A percentile compares a stretch with the other conserved stretches of the same genome.
phyloP scores from a whole-genome alignment of 1,284 basidiomycete species.

The Trametes pubescens region DNA sequence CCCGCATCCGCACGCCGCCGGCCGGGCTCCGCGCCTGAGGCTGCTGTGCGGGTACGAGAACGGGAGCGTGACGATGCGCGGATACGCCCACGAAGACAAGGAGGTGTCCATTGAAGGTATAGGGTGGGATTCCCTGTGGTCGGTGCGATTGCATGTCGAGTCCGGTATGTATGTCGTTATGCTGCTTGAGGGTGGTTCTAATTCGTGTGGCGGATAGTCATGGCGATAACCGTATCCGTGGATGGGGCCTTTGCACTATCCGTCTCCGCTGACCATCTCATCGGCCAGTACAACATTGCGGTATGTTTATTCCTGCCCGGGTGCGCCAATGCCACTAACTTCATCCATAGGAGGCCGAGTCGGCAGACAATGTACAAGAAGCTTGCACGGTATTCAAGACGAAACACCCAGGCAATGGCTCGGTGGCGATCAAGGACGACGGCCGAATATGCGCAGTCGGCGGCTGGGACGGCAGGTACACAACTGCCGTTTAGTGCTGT shows the following conservation, averaged over 20 bases:
- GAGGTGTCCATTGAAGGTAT: conserved; percentile 70
- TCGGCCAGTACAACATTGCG: conserved; percentile 72
- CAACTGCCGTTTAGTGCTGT: conserved; percentile 7
- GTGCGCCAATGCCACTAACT: background rate
- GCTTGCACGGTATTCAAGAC: conserved; percentile 57
- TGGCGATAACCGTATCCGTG: conserved; percentile 82
- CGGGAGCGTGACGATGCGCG: conserved; percentile 75
- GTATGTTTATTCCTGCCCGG: conserved; percentile 47
- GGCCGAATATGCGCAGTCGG: conserved; percentile 83
- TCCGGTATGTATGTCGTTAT: conserved; percentile 60
- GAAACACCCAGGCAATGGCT: conserved; percentile 82
- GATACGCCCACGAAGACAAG: conserved; percentile 50
- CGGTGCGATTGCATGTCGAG: conserved; percentile 76
- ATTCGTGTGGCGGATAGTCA: conserved; percentile 59
- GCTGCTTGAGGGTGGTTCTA: background rate
- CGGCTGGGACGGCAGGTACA: conserved; percentile 90
- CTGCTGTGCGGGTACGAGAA: conserved; percentile 84
- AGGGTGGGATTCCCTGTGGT: conserved; percentile 81
- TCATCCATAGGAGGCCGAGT: conserved; percentile 23
- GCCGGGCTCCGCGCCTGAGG: conserved; percentile 53
- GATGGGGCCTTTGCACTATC: conserved; percentile 71
- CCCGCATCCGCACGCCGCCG: conserved; percentile 43
- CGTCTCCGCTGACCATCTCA: conserved; percentile 84
- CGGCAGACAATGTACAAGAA: conserved; percentile 20
- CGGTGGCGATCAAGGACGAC: conserved; percentile 77